Evolutionary conservation across 257 asterid species (phyloP), one percentile per base, ranked within the genome.

Genomic region (Leptodermis oblonga): DNA sequence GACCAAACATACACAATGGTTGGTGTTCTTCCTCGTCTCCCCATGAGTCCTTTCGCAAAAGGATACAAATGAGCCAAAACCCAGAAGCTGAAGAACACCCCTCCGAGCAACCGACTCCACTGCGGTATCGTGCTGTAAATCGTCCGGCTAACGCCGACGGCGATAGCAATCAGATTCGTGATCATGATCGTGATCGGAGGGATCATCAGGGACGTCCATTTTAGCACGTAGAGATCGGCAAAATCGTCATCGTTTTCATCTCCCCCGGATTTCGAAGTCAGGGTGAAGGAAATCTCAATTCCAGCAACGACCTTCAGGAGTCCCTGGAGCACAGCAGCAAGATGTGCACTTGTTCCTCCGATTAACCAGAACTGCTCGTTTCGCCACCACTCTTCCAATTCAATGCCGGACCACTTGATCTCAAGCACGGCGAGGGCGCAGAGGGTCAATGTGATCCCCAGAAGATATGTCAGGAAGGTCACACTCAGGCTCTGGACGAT

Each of bases 71-170:
- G 96, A 34, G 92, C 96, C 78, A 90, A 73, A 10, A 90, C 97
- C 97, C 96, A 90, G 67, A 90, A 90, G 78, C 96, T 88, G 51
- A 91, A 91, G 87, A 91, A 91, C 51, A 88, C 97, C 0, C 97
- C 97, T 15, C 96, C 97, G 9, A 88, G 73, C 77, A 88, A 65
- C 25, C 95, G 89, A 68, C 95, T 91, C 97, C 97, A 91, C 69
- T 88, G 95, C 22, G 97, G 97, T 56, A 91, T 83, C 1, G 87
- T 68, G 46, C 96, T 91, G 30, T 91, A 91, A 62, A 91, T 88
- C 0, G 97, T 91, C 60, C 97, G 72, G 60, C 96, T 85, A 36
- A 91, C 28, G n/a, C 96, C 96, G 42, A 88, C 96, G 0, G 95
- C 97, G 10, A 91, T 87, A 0, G 96, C 96, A 0, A 88, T 89